Evolutionary conservation across 192 early-diverging fungal species (phyloP).

Genomic region (Allomyces macrogynus): DNA sequence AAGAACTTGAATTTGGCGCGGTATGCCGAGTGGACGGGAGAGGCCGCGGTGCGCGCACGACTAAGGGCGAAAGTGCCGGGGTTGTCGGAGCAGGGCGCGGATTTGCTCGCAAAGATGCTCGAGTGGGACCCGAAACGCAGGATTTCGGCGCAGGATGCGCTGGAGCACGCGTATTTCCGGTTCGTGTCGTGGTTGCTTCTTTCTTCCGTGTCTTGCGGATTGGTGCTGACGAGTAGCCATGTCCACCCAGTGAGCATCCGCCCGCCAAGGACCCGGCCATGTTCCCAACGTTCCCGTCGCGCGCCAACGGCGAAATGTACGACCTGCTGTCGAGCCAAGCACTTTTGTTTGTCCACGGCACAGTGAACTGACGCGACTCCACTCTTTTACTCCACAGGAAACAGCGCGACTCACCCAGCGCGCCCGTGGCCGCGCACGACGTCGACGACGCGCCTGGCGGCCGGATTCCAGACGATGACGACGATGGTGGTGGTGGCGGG

Average conservation of each 20-base stretch:
- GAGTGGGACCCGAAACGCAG: constrained; percentile 64
- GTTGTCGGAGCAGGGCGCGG: constrained; percentile 55
- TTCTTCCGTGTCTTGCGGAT: neutral
- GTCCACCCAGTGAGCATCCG: constrained; percentile 44
- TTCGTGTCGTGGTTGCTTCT: constrained; percentile 8
- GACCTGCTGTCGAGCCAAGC: neutral
- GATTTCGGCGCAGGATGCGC: constrained; percentile 75
- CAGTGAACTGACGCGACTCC: neutral
- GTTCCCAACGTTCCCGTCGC: constrained; percentile 87
- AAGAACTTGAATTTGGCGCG: constrained; percentile 52
- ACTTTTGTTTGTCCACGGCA: neutral
- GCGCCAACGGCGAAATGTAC: constrained; percentile 33
- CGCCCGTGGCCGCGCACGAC: neutral
- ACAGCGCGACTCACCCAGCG: neutral
- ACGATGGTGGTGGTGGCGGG: no score
- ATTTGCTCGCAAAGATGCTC: constrained; percentile 55
- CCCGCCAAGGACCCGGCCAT: constrained; percentile 75
- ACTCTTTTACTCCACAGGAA: neutral
- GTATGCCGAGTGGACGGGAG: constrained; percentile 16
- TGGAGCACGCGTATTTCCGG: constrained; percentile 77
- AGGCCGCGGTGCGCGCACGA: neutral
- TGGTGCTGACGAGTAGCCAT: neutral
- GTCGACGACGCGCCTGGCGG: no score
- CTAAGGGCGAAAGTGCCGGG: constrained; percentile 15
- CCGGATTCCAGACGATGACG: no score